phyloP scores from a whole-genome alignment of 106 monocot species.

The Hemerocallis citrina region DNA sequence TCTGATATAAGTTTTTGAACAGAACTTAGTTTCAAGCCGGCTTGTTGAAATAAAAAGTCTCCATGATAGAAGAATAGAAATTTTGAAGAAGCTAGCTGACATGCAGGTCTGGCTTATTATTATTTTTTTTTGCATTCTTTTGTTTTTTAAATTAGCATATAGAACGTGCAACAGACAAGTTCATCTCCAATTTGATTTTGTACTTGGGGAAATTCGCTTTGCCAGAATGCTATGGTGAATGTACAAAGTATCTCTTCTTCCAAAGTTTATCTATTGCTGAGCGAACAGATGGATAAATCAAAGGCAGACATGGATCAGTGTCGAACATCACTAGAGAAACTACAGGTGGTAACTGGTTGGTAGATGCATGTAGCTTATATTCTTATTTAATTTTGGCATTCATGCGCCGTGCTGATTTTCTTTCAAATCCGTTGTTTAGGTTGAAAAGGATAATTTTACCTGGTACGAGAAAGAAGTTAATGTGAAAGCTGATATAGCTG shows the following conservation, averaged over 20 bases:
- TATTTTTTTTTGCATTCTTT: conserved; percentile 1
- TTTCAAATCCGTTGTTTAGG: conserved; percentile 30
- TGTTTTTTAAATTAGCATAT: conserved; percentile 1
- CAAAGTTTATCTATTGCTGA: conserved; percentile 37
- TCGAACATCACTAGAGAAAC: conserved; percentile 47
- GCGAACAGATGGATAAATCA: conserved; percentile 53
- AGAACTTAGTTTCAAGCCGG: conserved; percentile 68
- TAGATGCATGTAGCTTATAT: conserved; percentile 29
- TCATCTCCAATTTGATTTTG: not conserved
- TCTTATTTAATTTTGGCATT: not conserved
- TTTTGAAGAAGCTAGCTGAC: conserved; percentile 53
- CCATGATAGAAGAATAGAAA: conserved; percentile 59
- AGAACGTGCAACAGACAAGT: not conserved
- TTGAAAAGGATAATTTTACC: conserved; percentile 67
- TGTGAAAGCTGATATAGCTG: conserved; percentile 64
- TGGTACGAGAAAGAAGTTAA: conserved; percentile 80
- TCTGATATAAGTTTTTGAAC: conserved; percentile 13
- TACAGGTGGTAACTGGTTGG: conserved; percentile 75
- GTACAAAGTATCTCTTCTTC: conserved; percentile 51
- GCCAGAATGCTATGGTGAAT: conserved; percentile 65
- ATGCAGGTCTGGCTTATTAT: conserved; percentile 42
- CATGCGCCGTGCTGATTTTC: conserved; percentile 8
- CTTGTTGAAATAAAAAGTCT: conserved; percentile 56
- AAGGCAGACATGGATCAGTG: conserved; percentile 58
- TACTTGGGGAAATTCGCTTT: no score